phyloP scores from a whole-genome alignment of 163 green algal species.

The Scenedesmus sp. region DNA sequence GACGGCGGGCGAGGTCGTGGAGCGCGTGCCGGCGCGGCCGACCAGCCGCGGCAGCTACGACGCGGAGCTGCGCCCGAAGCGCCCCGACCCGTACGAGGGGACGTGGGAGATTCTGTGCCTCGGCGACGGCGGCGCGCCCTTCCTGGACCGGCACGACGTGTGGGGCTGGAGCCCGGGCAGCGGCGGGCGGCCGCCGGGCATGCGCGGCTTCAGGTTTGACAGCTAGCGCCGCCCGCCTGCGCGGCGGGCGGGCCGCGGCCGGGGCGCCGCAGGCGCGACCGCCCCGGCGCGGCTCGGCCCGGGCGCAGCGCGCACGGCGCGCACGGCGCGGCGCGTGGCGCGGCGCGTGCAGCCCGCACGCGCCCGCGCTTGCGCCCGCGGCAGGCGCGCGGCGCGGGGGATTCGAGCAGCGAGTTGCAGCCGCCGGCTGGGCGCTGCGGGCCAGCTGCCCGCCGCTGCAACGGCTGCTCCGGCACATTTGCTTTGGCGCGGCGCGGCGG shows the following conservation, averaged over 20 bases:
- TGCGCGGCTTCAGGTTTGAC: conserved; percentile 42
- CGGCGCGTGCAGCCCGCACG: too few relatives aligned
- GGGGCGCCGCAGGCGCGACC: too few relatives aligned
- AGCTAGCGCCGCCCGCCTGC: conserved; percentile 9
- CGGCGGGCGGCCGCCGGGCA: conserved; percentile 33
- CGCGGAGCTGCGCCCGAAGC: conserved; percentile 11
- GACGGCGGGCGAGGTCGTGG: conserved; percentile 49
- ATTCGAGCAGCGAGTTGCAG: too few relatives aligned
- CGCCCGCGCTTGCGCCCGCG: too few relatives aligned
- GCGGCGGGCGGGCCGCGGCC: too few relatives aligned
- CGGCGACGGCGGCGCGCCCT: conserved; percentile 59
- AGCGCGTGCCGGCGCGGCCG: conserved; percentile 54
- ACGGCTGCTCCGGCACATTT: too few relatives aligned
- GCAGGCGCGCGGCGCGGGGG: too few relatives aligned
- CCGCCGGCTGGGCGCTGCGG: too few relatives aligned
- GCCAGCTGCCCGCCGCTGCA: too few relatives aligned
- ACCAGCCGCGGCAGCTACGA: conserved; percentile 37
- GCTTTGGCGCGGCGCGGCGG: too few relatives aligned
- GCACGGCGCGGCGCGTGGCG: too few relatives aligned
- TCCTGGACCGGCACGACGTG: conserved; percentile 79
- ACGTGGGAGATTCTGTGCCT: conserved; percentile 72
- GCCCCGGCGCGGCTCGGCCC: background rate
- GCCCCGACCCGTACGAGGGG: conserved; percentile 54
- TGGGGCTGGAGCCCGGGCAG: conserved; percentile 63
- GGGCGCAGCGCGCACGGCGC: too few relatives aligned